Base-by-base conservation (phyloP, 2,329 filamentous ascomycete species). In the Gnomoniopsis smithogilvyi region DNA sequence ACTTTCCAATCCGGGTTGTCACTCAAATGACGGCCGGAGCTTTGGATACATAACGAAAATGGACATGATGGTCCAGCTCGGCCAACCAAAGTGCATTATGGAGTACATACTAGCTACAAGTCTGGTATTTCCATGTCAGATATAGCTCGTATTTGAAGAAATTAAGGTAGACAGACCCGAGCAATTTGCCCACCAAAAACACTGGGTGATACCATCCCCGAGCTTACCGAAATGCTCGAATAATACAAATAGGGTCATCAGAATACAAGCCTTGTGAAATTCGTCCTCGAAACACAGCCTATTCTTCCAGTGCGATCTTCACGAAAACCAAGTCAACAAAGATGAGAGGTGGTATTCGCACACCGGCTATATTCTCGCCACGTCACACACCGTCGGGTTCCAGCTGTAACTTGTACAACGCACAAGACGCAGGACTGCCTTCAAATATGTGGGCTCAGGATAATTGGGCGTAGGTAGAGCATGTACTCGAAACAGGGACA, bases 401-500 rank as follows among this genome's bases (percentile, higher is more conserved):
- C 43, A 56, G 36, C 45, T 62, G 49, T 56, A 41, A 34, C 49
- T 56, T 3, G 60, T 59, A 30, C 43, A 50, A 59, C 56, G 53
- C 47, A 33, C 11, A 43, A 21, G 36, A 33, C 43, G 36, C 50
- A 59, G 60, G 52, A 21, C 53, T 22, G 43, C 47, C 26, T 48
- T 48, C 26, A 30, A 30, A 47, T 45, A 36, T 50, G 26, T 19
- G 47, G 14, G 48, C 47, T 46, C 48, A 51, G 54, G 24, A 41
- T 14, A 55, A 47, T 46, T 54, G 55, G 59, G 46, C 43, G 53
- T 46, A 59, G 34, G 12, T n/a, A 41, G 17, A 24, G 47, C 56
- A 49, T 62, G 41, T 61, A 61, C 59, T 61, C 59, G 59, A 61
- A 55, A 61, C 55, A 58, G 50, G 45, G 30, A 49, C 33, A 26